Conservation (phyloP, 2,329 filamentous ascomycete genomes). For the Delphinella strobiligena region DNA sequence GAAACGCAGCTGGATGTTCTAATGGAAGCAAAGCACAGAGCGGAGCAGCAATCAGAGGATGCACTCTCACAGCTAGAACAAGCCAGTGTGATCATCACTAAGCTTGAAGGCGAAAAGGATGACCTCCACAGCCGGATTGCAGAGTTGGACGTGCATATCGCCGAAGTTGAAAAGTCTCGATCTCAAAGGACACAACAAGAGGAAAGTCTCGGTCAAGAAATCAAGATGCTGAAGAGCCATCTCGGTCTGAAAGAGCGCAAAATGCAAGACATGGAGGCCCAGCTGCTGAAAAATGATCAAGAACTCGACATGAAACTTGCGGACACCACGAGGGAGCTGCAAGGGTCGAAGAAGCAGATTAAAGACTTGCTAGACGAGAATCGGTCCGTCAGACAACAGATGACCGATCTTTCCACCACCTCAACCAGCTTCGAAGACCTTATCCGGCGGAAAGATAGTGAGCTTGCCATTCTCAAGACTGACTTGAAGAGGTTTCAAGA, state of each 20-base stretch:
- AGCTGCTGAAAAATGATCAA: slow-evolving; percentile 73
- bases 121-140: slow-evolving; percentile 55
- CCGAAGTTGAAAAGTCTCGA: slow-evolving; percentile 57
- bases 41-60: slow-evolving; percentile 71
- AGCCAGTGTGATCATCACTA: slow-evolving; percentile 74
- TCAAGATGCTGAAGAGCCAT: slow-evolving; percentile 86
- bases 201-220: slow-evolving; percentile 64
- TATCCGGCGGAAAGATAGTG: slow-evolving; percentile 86
- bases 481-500: slow-evolving; percentile 76
- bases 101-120: slow-evolving; percentile 76
- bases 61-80: slow-evolving; percentile 79
- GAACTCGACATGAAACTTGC: slow-evolving; percentile 79
- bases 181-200: slow-evolving; percentile 67
- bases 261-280: slow-evolving; percentile 71
- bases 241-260: slow-evolving; percentile 82
- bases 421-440: slow-evolving; percentile 94
- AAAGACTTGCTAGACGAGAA: slow-evolving; percentile 71
- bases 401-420: slow-evolving; percentile 76
- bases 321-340: slow-evolving; percentile 65
- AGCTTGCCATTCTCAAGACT: slow-evolving; percentile 69
- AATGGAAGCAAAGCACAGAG: slow-evolving; percentile 76
- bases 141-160: slow-evolving; percentile 58
- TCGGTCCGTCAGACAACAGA: slow-evolving; percentile 67
- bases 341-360: slow-evolving; percentile 60
- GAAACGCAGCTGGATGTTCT: slow-evolving; percentile 89